phyloP scores from a whole-genome alignment of 2,329 filamentous ascomycete genomes.

The Diplodia mutila region DNA sequence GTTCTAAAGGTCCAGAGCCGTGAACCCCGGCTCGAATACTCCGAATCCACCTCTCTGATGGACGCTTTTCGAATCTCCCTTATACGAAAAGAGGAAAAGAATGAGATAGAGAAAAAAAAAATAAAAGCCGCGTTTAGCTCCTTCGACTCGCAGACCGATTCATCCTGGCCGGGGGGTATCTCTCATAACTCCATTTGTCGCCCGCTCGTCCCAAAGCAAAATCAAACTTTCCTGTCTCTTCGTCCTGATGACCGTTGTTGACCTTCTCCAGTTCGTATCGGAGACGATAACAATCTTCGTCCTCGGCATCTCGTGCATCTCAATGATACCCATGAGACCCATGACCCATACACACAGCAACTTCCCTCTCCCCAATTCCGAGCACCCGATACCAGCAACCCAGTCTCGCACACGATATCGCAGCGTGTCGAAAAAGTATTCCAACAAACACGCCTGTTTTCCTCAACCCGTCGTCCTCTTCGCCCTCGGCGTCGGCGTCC shows the following conservation, averaged over 20 bases:
- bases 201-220: not conserved
- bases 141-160: not conserved
- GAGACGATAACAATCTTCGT: not conserved
- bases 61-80: not conserved
- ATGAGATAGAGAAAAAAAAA: not conserved
- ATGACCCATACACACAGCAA: too few relatives aligned
- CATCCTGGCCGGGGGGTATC: not conserved
- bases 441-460: not conserved
- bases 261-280: not conserved
- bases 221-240: not conserved
- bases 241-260: not conserved
- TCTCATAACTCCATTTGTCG: not conserved
- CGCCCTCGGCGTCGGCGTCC: conserved; percentile 37
- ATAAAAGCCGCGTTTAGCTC: not conserved
- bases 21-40: too few relatives aligned
- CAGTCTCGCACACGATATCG: too few relatives aligned
- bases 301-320: not conserved
- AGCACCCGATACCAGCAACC: not conserved
- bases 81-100: not conserved
- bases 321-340: not conserved
- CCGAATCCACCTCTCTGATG: too few relatives aligned
- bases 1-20: too few relatives aligned
- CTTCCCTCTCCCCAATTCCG: not conserved
- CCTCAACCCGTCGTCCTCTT: conserved; percentile 31
- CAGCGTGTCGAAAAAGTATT: too few relatives aligned